A percentile compares a stretch with the other conserved stretches of the same genome.
Conservation (phyloP, 768 basidiomycete genomes). For the Leccinum uliginosum region DNA sequence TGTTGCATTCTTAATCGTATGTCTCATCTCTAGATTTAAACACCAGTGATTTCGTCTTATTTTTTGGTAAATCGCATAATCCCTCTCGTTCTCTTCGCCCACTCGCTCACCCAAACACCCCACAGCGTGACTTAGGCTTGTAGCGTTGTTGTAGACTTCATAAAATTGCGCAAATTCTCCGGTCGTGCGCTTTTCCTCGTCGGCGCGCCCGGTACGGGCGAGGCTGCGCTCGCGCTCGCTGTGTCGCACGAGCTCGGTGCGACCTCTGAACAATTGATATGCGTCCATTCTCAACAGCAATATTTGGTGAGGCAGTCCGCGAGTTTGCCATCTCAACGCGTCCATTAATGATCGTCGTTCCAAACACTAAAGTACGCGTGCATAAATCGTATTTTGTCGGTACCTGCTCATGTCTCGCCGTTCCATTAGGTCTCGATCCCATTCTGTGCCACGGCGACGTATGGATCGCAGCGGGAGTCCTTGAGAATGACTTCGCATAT, state of each 20-base stretch:
- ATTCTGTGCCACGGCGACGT: constrained; percentile 75
- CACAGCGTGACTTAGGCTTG: constrained; percentile 58
- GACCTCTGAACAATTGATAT: constrained; percentile 25
- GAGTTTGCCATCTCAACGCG: constrained; percentile 32
- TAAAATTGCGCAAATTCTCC: constrained; percentile 90
- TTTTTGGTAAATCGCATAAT: background rate
- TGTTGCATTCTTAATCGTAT: background rate
- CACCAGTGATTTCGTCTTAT: too few species aligned
- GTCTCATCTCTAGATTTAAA: too few species aligned
- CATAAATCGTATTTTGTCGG: constrained; percentile 2
- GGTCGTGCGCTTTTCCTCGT: constrained; percentile 90
- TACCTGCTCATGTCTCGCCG: constrained; percentile 1
- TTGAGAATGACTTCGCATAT: constrained; percentile 83
- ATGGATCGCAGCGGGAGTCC: constrained; percentile 91
- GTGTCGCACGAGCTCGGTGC: constrained; percentile 90
- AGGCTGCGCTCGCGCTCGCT: constrained; percentile 93
- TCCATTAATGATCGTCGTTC: constrained; percentile 31
- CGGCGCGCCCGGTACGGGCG: constrained; percentile 97
- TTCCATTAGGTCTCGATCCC: constrained; percentile 71
- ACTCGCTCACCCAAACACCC: background rate
- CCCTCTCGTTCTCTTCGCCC: background rate
- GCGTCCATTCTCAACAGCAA: too few species aligned
- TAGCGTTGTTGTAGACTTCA: constrained; percentile 83
- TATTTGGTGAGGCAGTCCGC: constrained; percentile 23
- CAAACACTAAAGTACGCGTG: constrained; percentile 33